A percentile compares a stretch with the other conserved stretches of the same genome.
These are phyloP conservation scores for Termitomyces sp. DNA, from an alignment of 768 basidiomycete species.

Conservation along the genomic window DNA sequence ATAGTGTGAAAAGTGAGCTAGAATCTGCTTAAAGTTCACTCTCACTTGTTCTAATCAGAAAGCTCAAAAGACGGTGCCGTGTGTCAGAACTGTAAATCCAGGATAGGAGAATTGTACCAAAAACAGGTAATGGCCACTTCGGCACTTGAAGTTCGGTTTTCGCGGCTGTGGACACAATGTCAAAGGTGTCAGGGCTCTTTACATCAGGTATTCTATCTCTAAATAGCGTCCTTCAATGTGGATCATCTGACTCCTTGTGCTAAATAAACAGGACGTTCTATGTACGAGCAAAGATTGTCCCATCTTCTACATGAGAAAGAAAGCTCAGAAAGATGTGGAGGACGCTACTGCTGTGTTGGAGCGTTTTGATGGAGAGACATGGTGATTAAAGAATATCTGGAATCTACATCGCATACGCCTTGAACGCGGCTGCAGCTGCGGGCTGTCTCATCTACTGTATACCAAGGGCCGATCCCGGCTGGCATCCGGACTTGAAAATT, in stretches of 20 bases:
- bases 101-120: conserved; percentile 85
- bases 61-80: conserved; percentile 74
- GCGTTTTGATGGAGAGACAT: conserved; percentile 74
- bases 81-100: conserved; percentile 87
- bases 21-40: background rate
- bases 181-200: conserved; percentile 98
- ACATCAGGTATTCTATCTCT: conserved; percentile 59
- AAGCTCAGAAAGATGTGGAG: conserved; percentile 96
- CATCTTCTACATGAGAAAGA: conserved; percentile 98
- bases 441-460: background rate
- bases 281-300: conserved; percentile 98
- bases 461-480: background rate
- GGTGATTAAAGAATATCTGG: conserved; percentile 35
- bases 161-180: conserved; percentile 97
- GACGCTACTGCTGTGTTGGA: conserved; percentile 75
- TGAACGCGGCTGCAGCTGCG: background rate
- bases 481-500: background rate
- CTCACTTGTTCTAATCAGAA: background rate
- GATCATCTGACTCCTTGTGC: background rate
- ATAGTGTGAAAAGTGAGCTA: conserved; percentile 63
- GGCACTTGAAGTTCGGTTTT: conserved; percentile 83
- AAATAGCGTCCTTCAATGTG: background rate
- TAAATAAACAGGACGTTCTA: conserved; percentile 70
- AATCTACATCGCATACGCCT: background rate
- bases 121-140: conserved; percentile 79